These are phyloP conservation scores for Gyrodon lividus DNA, from an alignment of 768 basidiomycete genomes.

Conservation along the genomic window DNA sequence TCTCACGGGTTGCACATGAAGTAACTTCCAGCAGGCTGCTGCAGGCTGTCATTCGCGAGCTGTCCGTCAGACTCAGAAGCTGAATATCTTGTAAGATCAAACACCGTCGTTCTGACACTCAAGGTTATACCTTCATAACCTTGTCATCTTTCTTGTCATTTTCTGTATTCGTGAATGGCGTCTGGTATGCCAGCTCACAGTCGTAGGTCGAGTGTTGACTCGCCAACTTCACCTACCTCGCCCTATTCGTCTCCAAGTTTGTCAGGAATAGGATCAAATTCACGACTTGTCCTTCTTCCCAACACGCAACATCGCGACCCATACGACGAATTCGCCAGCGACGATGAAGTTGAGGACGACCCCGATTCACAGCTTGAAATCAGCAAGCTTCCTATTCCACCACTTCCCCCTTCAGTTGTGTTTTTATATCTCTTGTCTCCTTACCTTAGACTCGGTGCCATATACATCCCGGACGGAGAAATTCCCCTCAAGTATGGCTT, in stretches of 20 bases:
- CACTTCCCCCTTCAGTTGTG: conserved; percentile 54
- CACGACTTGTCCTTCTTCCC: conserved; percentile 65
- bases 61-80: not conserved
- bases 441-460: conserved; percentile 68
- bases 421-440: conserved; percentile 71
- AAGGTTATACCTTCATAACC: not conserved
- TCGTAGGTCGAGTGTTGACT: conserved; percentile 14
- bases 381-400: conserved; percentile 32
- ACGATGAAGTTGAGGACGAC: conserved; percentile 37
- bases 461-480: conserved; percentile 52
- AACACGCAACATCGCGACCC: conserved; percentile 44
- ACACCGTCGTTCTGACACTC: not conserved
- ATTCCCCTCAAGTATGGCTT: conserved; percentile 51
- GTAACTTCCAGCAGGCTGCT: too few relatives aligned
- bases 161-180: conserved; percentile 10
- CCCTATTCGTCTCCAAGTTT: conserved; percentile 12
- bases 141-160: not conserved
- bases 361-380: conserved; percentile 3
- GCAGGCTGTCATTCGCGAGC: not conserved
- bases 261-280: conserved; percentile 39
- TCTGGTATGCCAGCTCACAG: conserved; percentile 7
- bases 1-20: too few relatives aligned
- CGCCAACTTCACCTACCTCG: conserved; percentile 1
- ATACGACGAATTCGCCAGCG: conserved; percentile 37
- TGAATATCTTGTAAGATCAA: not conserved